Conservation (phyloP, 2,329 filamentous ascomycete species). For the Cladophialophora yegresii region DNA sequence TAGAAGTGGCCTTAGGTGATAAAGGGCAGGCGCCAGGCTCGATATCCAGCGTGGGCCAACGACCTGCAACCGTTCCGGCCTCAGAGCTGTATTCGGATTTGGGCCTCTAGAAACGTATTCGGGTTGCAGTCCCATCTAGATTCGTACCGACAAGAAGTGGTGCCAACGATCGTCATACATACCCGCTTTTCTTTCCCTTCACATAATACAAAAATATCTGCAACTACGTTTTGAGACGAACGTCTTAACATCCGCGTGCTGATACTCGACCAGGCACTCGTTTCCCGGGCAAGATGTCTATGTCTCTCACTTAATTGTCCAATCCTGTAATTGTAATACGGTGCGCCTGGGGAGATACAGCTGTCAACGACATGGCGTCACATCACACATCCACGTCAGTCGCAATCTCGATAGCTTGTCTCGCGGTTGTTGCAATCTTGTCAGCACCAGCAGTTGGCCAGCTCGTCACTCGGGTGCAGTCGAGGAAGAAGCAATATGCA, state of each 20-base stretch:
- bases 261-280: background rate
- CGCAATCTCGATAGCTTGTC: constrained; percentile 29
- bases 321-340: background rate
- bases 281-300: constrained; percentile 1
- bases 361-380: constrained; percentile 7
- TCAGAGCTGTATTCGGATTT: background rate
- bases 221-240: background rate
- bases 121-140: background rate
- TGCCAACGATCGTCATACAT: background rate
- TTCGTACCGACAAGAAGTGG: background rate
- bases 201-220: background rate
- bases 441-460: constrained; percentile 27
- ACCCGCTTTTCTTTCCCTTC: background rate
- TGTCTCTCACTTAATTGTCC: background rate
- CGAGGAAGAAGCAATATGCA: constrained; percentile 26
- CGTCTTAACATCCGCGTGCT: background rate
- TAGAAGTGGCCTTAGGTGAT: background rate
- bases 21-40: background rate
- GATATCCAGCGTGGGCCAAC: background rate
- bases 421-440: constrained; percentile 23
- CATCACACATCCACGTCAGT: constrained; percentile 25
- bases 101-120: background rate
- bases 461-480: constrained; percentile 15
- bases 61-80: background rate
- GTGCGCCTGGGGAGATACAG: background rate